A percentile compares a stretch with the other conserved stretches of the same genome.
Evolutionary conservation across 1,139 yeast species (phyloP).

Genomic region (Pichia norvegensis): DNA sequence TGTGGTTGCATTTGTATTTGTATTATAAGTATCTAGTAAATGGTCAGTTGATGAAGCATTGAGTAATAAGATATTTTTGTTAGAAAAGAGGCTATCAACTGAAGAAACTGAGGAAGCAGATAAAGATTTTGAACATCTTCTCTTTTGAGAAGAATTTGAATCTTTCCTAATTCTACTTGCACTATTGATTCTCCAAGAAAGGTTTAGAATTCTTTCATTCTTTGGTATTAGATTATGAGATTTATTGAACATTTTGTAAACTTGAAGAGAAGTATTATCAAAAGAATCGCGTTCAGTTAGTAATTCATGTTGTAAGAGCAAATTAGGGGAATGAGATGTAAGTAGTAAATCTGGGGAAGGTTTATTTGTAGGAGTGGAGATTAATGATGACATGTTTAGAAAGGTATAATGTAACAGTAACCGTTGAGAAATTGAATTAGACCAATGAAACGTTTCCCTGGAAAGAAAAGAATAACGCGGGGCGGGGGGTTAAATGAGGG

Average conservation of each 20-base stretch:
- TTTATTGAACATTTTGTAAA: constrained; percentile 29
- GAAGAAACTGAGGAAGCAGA: neutral
- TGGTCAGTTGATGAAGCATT: constrained; percentile 18
- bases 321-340: constrained; percentile 9
- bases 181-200: constrained; percentile 29
- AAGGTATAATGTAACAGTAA: no score
- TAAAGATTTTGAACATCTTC: neutral
- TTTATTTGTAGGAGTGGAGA: neutral
- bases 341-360: neutral
- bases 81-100: neutral
- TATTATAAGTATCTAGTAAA: neutral
- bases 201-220: constrained; percentile 27
- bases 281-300: constrained; percentile 19
- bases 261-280: constrained; percentile 25
- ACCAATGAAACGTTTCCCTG: neutral
- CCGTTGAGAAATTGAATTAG: no score
- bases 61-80: constrained; percentile 9
- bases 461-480: neutral
- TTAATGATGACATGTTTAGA: neutral
- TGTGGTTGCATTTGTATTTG: neutral
- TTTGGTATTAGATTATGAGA: constrained; percentile 28
- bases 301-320: constrained; percentile 22
- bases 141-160: constrained; percentile 1
- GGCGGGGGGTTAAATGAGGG: neutral
- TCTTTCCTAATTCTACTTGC: constrained; percentile 21